A percentile compares a stretch with the other conserved stretches of the same genome.
Evolutionary conservation across 805 yeast genomes (phyloP).

Genomic region (Saccharomycopsis guyanensis): DNA sequence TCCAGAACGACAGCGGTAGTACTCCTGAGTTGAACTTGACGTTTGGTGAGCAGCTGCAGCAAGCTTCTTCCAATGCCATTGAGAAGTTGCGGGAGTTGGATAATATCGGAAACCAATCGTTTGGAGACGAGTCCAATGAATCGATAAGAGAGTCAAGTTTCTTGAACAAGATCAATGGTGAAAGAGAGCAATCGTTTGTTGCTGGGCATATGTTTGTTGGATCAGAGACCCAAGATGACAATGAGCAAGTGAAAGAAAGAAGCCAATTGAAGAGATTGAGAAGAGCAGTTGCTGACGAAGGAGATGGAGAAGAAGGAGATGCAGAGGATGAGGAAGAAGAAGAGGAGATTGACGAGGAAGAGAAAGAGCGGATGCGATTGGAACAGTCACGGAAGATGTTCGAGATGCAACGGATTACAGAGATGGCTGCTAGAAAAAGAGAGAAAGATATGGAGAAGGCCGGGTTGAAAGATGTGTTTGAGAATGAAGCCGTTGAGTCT

Average conservation of each 20-base stretch:
- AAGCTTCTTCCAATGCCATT: slow-evolving; percentile 6
- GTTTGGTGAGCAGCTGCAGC: slow-evolving; percentile 1
- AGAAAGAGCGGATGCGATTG: slow-evolving; percentile 23
- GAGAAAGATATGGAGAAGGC: slow-evolving; percentile 44
- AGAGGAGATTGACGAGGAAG: slow-evolving; percentile 20
- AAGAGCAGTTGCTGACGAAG: slow-evolving; percentile 18
- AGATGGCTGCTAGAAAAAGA: slow-evolving; percentile 24
- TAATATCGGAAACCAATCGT: not conserved
- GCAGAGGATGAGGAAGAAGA: slow-evolving; percentile 20
- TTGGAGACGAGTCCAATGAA: not conserved
- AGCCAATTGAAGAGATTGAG: slow-evolving; percentile 6
- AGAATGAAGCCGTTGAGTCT: slow-evolving; percentile 81
- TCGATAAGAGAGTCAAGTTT: slow-evolving; percentile 1
- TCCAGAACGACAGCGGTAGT: slow-evolving; percentile 8
- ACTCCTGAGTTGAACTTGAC: not conserved
- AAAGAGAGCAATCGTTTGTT: slow-evolving; percentile 13
- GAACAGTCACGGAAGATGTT: slow-evolving; percentile 22
- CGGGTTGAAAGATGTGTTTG: slow-evolving; percentile 56
- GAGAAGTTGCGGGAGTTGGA: slow-evolving; percentile 13
- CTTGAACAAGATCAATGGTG: not conserved
- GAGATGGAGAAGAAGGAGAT: slow-evolving; percentile 19
- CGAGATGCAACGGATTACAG: slow-evolving; percentile 22
- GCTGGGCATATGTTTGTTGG: slow-evolving; percentile 6
- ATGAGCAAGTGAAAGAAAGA: not conserved
- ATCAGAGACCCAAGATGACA: slow-evolving; percentile 1